Percentiles rank a stretch among this genome's conserved stretches.
These are phyloP conservation scores for Volvariella volvacea DNA, from an alignment of 1,284 basidiomycete genomes.

Conservation along the genomic window DNA sequence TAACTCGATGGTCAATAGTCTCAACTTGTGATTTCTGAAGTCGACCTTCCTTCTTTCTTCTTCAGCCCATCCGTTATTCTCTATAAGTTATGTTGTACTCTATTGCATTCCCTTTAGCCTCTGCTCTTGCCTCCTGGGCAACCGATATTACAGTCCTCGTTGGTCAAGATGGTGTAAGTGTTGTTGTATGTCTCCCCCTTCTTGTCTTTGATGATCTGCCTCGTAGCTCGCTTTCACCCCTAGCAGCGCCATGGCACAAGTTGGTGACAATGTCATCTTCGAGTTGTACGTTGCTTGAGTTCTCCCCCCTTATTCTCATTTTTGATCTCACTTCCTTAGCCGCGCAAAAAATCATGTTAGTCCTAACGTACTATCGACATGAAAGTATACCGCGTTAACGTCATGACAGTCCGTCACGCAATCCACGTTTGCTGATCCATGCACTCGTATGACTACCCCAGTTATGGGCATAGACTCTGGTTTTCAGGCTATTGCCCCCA, in stretches of 20 bases:
- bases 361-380: conserved; percentile 3
- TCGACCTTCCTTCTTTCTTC: background rate
- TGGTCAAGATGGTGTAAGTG: conserved; percentile 13
- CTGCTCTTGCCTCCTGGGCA: conserved; percentile 33
- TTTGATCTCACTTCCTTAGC: conserved; percentile 15
- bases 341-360: conserved; percentile 32
- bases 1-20: background rate
- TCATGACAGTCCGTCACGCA: conserved; percentile 35
- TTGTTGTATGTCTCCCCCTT: background rate
- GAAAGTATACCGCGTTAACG: background rate
- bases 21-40: background rate
- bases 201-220: background rate
- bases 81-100: conserved; percentile 48
- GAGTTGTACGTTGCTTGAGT: conserved; percentile 29
- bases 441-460: conserved; percentile 21
- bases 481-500: conserved; percentile 26
- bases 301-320: background rate
- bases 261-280: conserved; percentile 15
- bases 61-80: background rate
- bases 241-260: conserved; percentile 1
- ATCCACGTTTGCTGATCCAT: conserved; percentile 29
- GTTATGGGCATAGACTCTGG: conserved; percentile 41
- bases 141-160: conserved; percentile 24
- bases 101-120: conserved; percentile 32
- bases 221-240: conserved; percentile 15